Base-by-base conservation (phyloP, 2,329 filamentous ascomycete genomes). In the Parafenestella ontariensis region DNA sequence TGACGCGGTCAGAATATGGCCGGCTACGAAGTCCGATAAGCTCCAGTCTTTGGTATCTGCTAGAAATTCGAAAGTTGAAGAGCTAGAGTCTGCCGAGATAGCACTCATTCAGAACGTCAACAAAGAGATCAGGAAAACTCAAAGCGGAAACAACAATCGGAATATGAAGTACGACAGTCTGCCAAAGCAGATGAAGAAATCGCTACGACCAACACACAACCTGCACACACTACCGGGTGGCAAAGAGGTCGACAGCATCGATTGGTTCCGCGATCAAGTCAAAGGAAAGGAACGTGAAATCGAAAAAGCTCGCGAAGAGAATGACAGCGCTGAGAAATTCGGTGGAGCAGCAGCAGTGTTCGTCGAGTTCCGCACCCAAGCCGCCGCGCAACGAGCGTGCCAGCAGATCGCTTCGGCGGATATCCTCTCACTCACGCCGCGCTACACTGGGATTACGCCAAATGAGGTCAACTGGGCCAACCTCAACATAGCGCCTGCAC, bases 161-260 rank as follows among this genome's bases (percentile, higher is more conserved):
- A 75, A 77, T n/a, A 67, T 77, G 1, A 79, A 82, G 8, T 81
- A 82, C 42, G 81, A 84, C 10, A 80, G 80, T 47, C 86, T 76
- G 20, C 65, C 72, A 0, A 66, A 70, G 34, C 90, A 68, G 79
- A 82, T 65, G 87, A 93, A 76, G 86, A 89, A 52, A 89, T 89
- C 60, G 83, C 83, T 52, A 11, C 61, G 76, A 6, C 76, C 76
- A 4, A 76, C 71, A 1, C 73, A 77, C 45, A 63, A 65, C 10
- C 54, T 74, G 23, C 74, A 73, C 40, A 71, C 68, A 4, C 59
- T 69, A 18, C 61, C 95, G 20, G 84, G 93, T 62, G 90, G 92
- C 63, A 88, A 92, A 71, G 95, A 96, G 75, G 93, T 97, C 15
- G 95, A 99, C 77, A 95, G 92, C 0, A 97, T 99, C 74, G 87